These are phyloP conservation scores for Chytriomyces hyalinus DNA, from an alignment of 192 early-diverging fungal species.

Conservation along the genomic window DNA sequence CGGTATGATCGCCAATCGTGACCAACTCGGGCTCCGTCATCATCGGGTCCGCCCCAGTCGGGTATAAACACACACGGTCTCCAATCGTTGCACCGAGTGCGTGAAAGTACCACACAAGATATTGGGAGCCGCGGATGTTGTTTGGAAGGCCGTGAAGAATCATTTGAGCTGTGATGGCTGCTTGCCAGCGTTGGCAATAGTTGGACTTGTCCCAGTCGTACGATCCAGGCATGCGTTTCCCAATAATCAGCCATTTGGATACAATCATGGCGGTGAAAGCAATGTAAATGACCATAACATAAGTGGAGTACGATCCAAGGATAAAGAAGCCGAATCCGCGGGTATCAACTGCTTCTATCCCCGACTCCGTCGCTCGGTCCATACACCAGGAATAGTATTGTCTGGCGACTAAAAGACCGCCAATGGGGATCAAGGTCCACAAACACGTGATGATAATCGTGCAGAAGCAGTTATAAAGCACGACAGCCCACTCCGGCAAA, in stretches of 20 bases:
- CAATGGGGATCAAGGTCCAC: conserved; percentile 9
- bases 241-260: conserved; percentile 50
- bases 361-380: neutral
- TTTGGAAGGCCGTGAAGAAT: conserved; percentile 42
- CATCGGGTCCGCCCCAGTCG: conserved; percentile 56
- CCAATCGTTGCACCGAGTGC: conserved; percentile 52
- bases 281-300: neutral
- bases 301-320: neutral
- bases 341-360: neutral
- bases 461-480: conserved; percentile 5
- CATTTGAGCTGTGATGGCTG: conserved; percentile 40
- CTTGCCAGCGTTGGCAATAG: conserved; percentile 58
- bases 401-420: conserved; percentile 1
- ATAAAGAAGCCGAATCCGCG: conserved; percentile 5
- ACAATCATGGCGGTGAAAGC: conserved; percentile 11
- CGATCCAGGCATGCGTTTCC: conserved; percentile 43
- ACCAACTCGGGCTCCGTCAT: conserved; percentile 58
- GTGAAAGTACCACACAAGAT: conserved; percentile 50
- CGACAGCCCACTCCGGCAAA: conserved; percentile 4
- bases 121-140: conserved; percentile 42
- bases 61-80: conserved; percentile 47
- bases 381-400: neutral
- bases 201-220: conserved; percentile 56
- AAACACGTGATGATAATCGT: neutral
- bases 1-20: conserved; percentile 46